phyloP scores from a whole-genome alignment of 352 stramenopile species.

The Globisporangium splendens region DNA sequence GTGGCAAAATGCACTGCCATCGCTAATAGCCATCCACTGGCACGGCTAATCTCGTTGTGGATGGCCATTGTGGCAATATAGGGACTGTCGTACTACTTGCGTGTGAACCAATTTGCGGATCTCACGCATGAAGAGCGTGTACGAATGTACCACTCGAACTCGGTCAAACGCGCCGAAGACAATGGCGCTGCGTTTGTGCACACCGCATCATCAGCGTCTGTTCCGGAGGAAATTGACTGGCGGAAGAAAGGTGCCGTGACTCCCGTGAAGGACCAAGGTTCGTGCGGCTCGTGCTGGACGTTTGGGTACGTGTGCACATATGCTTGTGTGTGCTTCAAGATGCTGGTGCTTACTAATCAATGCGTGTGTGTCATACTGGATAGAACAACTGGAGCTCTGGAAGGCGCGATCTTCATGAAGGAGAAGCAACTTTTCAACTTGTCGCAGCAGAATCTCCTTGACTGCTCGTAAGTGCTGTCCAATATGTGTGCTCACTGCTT shows the following conservation, averaged over 20 bases:
- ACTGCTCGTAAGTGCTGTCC: constrained; percentile 71
- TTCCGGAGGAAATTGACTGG: constrained; percentile 85
- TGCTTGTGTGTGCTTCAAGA: not conserved
- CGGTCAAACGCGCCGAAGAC: constrained; percentile 49
- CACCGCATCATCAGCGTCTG: constrained; percentile 25
- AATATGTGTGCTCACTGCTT: not conserved
- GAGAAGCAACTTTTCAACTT: constrained; percentile 77
- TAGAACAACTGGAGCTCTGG: constrained; percentile 78
- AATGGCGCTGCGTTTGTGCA: constrained; percentile 59
- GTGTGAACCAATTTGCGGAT: constrained; percentile 84
- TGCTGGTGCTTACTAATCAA: constrained; percentile 3
- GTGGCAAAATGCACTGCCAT: not conserved
- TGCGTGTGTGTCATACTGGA: constrained; percentile 22
- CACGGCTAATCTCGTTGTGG: not conserved
- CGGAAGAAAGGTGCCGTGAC: constrained; percentile 82
- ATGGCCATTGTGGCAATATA: constrained; percentile 11
- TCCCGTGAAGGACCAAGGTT: constrained; percentile 89
- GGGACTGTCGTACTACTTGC: constrained; percentile 73
- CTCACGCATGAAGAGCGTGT: constrained; percentile 68
- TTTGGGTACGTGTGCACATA: constrained; percentile 51
- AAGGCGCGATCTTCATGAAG: constrained; percentile 71
- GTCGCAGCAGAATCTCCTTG: constrained; percentile 88
- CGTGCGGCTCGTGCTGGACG: constrained; percentile 91
- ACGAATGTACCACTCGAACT: constrained; percentile 35
- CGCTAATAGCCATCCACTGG: too few relatives aligned